These are phyloP conservation scores for Perkinsus marinus DNA, from an alignment of 169 alveolate genomes.

Conservation along the genomic window DNA sequence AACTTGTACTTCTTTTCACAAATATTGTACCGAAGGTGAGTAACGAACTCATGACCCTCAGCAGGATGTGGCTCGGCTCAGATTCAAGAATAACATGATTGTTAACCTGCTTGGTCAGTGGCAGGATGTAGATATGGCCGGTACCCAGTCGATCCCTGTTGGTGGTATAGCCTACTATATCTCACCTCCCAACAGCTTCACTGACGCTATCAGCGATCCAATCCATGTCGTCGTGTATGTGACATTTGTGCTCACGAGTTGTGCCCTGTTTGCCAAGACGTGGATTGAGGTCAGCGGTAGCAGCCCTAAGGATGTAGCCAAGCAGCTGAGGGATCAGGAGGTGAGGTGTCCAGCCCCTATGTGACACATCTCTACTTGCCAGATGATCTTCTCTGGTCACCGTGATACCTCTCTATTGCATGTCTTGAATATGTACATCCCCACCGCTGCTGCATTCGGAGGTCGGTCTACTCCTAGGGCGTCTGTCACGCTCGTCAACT, in stretches of 20 bases:
- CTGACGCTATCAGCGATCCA: conserved; percentile 85
- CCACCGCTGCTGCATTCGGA: conserved; percentile 99
- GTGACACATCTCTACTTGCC: conserved; percentile 3
- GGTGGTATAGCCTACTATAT: conserved; percentile 99
- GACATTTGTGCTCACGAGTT: conserved; percentile 86
- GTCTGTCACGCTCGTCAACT: background rate
- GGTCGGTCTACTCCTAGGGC: conserved; percentile 41
- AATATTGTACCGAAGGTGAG: conserved; percentile 71
- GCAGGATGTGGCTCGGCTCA: background rate
- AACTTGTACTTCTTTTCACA: conserved; percentile 97
- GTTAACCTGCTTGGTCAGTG: conserved; percentile 85
- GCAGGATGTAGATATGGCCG: conserved; percentile 59
- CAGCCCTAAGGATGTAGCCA: conserved; percentile 97
- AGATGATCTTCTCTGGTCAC: conserved; percentile 77
- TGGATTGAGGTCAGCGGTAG: conserved; percentile 99
- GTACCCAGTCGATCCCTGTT: conserved; percentile 93
- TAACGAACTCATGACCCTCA: background rate
- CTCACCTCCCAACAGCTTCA: conserved; percentile 88
- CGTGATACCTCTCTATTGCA: conserved; percentile 67
- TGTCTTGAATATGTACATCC: conserved; percentile 78
- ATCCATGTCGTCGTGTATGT: conserved; percentile 89
- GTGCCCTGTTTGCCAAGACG: conserved; percentile 97
- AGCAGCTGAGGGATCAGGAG: conserved; percentile 91
- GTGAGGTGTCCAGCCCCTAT: background rate
- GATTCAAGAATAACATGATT: conserved; percentile 86